These are phyloP conservation scores for Ailanthus altissimus DNA, from an alignment of 345 rosid species.

Conservation along the genomic window DNA sequence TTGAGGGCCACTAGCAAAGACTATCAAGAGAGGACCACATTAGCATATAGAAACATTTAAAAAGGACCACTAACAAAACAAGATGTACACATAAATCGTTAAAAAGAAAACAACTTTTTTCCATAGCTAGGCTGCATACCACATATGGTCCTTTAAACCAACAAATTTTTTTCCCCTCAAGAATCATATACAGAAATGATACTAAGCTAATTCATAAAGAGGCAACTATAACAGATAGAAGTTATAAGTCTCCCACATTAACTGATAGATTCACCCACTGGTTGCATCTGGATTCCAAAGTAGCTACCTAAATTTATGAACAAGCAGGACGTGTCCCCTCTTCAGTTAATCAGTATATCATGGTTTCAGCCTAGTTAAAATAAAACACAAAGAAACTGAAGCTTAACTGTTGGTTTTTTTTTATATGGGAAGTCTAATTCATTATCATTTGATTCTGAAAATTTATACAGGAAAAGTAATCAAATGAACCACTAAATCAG, in stretches of 20 bases:
- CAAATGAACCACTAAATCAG: no score
- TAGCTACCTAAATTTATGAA: neutral
- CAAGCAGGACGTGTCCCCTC: neutral
- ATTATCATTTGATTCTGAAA: no score
- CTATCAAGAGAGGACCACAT: conserved; percentile 42
- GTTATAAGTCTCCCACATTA: neutral
- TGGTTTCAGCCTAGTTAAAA: neutral
- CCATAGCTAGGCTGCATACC: conserved; percentile 7
- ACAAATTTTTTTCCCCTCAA: conserved; percentile 12
- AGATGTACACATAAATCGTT: conserved; percentile 13
- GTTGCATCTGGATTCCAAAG: conserved; percentile 9
- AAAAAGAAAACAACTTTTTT: conserved; percentile 2
- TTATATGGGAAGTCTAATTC: no score
- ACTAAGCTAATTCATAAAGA: neutral
- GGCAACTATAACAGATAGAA: neutral
- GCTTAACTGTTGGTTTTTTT: no score
- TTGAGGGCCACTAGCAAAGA: conserved; percentile 35
- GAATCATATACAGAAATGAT: neutral
- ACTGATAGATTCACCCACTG: conserved; percentile 3
- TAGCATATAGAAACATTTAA: conserved; percentile 18
- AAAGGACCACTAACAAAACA: conserved; percentile 25
- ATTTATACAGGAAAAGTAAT: no score
- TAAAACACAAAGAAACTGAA: neutral
- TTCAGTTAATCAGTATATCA: neutral
- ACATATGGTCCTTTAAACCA: neutral